Evolutionary conservation across 139 green algal genomes (phyloP), one percentile per base, ranked within the genome.

Genomic region (Coelastrella sp.): DNA sequence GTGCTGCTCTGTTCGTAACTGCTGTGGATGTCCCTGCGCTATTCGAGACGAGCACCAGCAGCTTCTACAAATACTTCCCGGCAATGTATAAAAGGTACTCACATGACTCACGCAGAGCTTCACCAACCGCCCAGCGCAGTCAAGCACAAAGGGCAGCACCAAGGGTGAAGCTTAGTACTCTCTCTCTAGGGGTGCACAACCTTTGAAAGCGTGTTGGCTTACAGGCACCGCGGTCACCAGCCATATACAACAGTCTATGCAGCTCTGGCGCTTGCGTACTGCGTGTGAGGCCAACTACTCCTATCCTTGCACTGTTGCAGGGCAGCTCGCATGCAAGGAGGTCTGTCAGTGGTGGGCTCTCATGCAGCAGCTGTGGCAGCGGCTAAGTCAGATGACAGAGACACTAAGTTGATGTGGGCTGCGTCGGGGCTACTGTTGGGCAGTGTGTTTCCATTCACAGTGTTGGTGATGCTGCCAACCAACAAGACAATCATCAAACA

Each of bases 401-500:
- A 57, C 20, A 19, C 14, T 20, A 83, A 77, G 58, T 22, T 90
- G 68, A 22, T 75, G 56, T 90, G 85, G 85, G 4, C 32, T 3
- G 22, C n/a, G 5, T 66, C 85, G 3, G 54, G 85, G 16, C 57
- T 61, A 5, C 56, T 83, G 74, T 68, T 90, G 58, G 85, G 73
- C 5, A 60, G 73, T 19, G 73, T 90, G 22, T 90, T 76, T 22
- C 85, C 85, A 19, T 90, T 16, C 20, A 90, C 85, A 57, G 5
- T 90, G 32, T 68, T 90, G 20, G 85, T 32, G 4, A 90, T 90
- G 85, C 75, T 90, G 73, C 74, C 85, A 60, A 83, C 74, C 73
- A 90, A 90, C 85, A 90, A 90, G 59, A 84, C 65, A 47, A 90
- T 90, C 85, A 54, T 84, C 73, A 54, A 64, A 56, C 85, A 90